Conservation (phyloP, 2,329 filamentous ascomycete species). For the Diaporthe sp. region DNA sequence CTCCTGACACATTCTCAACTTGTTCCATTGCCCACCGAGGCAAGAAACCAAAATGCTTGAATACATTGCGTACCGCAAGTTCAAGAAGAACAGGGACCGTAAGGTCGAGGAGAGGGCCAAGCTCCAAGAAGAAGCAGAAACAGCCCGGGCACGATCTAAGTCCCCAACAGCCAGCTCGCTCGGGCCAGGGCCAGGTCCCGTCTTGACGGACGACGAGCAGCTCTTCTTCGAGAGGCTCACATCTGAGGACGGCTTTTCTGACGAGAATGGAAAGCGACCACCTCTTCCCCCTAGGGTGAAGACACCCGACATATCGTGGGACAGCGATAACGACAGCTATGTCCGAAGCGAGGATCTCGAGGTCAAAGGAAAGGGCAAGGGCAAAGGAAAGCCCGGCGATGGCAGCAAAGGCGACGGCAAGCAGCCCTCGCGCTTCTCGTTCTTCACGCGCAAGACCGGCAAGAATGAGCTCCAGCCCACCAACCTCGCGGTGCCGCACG, state of each 20-base stretch:
- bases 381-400: conserved; percentile 47
- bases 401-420: conserved; percentile 47
- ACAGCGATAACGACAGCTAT: conserved; percentile 56
- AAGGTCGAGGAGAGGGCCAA: conserved; percentile 60
- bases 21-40: background rate
- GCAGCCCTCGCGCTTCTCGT: conserved; percentile 56
- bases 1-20: conserved; percentile 11
- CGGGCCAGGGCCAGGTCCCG: conserved; percentile 52
- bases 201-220: conserved; percentile 71
- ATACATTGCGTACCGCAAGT: conserved; percentile 73
- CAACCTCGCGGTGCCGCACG: conserved; percentile 54
- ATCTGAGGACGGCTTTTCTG: conserved; percentile 53
- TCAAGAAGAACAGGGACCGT: conserved; percentile 61
- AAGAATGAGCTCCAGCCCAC: conserved; percentile 50
- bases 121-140: conserved; percentile 46
- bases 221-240: conserved; percentile 70
- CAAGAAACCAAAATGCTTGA: conserved; percentile 66
- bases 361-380: conserved; percentile 50
- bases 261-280: conserved; percentile 61
- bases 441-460: conserved; percentile 52
- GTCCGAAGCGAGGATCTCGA: conserved; percentile 45
- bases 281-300: conserved; percentile 68
- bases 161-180: conserved; percentile 15
- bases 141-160: conserved; percentile 39
- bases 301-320: conserved; percentile 65